Evolutionary conservation across 1,139 yeast genomes (phyloP).

Genomic region (Chernovozyma aurita): DNA sequence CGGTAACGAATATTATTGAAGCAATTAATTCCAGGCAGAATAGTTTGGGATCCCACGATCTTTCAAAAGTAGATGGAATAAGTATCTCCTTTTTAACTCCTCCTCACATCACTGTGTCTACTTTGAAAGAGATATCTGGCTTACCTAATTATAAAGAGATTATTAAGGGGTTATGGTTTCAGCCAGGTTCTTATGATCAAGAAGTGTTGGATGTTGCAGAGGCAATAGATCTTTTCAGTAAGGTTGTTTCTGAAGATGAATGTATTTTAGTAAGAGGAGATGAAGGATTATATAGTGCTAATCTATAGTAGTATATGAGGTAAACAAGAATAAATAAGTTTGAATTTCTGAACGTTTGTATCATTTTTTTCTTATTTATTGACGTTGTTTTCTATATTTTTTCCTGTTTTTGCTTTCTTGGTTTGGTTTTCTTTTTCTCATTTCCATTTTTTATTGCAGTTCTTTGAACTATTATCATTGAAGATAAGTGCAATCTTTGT

Average conservation of each 20-base stretch:
- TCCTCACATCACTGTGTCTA: constrained; percentile 50
- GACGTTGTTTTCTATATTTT: constrained; percentile 25
- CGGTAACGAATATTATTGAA: constrained; percentile 31
- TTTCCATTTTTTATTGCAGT: too few species aligned
- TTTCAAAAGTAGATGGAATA: constrained; percentile 36
- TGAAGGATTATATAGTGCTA: constrained; percentile 37
- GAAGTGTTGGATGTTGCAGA: constrained; percentile 44
- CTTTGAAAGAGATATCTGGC: constrained; percentile 39
- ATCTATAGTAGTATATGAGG: too few species aligned
- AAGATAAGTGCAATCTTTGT: too few species aligned
- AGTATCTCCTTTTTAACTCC: constrained; percentile 71
- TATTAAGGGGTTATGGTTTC: constrained; percentile 71
- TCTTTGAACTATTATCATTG: too few species aligned
- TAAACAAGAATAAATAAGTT: constrained; percentile 1
- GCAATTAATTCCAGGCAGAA: constrained; percentile 16
- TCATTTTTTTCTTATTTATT: constrained; percentile 1
- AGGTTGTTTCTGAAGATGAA: constrained; percentile 53
- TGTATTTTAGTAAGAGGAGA: constrained; percentile 74
- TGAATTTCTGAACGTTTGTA: constrained; percentile 1
- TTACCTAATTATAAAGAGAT: constrained; percentile 24
- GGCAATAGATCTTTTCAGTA: constrained; percentile 36
- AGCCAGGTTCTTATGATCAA: constrained; percentile 69
- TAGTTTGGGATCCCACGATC: constrained; percentile 20
- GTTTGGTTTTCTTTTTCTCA: too few species aligned
- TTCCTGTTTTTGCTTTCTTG: too few species aligned